A percentile compares a stretch with the other conserved stretches of the same genome.
Evolutionary conservation across 2,329 filamentous ascomycete species (phyloP).

Genomic region (Dactylellina haptotyla): DNA sequence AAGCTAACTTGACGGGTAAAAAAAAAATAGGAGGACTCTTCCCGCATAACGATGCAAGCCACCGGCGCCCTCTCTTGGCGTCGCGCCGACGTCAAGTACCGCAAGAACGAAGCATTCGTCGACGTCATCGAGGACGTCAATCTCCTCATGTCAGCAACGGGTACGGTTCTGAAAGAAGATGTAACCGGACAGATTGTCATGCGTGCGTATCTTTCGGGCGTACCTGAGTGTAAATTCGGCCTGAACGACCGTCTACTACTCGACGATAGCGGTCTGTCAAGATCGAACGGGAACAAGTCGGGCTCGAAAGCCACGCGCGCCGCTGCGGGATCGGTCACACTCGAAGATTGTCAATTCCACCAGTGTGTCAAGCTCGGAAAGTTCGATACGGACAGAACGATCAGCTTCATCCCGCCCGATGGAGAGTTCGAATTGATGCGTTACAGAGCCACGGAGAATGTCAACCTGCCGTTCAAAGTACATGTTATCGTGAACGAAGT

Average conservation of each 20-base stretch:
- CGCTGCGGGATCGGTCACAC: slow-evolving; percentile 90
- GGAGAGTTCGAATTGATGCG: slow-evolving; percentile 99
- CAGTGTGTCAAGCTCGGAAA: slow-evolving; percentile 98
- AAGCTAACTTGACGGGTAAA: too few species aligned
- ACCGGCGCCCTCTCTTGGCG: slow-evolving; percentile 97
- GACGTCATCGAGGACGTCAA: slow-evolving; percentile 99
- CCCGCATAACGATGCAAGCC: slow-evolving; percentile 97
- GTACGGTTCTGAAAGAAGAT: slow-evolving; percentile 91
- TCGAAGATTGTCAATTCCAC: slow-evolving; percentile 98
- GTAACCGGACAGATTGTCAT: slow-evolving; percentile 98
- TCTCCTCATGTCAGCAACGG: slow-evolving; percentile 94
- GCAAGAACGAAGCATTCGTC: slow-evolving; percentile 99
- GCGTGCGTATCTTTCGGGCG: slow-evolving; percentile 96
- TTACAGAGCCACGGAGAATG: slow-evolving; percentile 97
- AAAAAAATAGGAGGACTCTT: slow-evolving; percentile 78
- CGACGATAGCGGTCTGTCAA: slow-evolving; percentile 76
- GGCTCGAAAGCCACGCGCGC: slow-evolving; percentile 90
- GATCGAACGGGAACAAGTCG: slow-evolving; percentile 78
- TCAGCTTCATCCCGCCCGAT: slow-evolving; percentile 95
- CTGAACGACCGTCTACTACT: slow-evolving; percentile 93
- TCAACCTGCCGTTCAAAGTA: slow-evolving; percentile 98
- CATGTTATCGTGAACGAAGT: slow-evolving; percentile 98
- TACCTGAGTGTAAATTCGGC: slow-evolving; percentile 98
- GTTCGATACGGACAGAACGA: slow-evolving; percentile 95
- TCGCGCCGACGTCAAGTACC: slow-evolving; percentile 96